Percentiles rank a stretch among this genome's conserved stretches.
Evolutionary conservation across 164 flowering plant genomes (phyloP).

Genomic region (Chimonanthus salicifolius): DNA sequence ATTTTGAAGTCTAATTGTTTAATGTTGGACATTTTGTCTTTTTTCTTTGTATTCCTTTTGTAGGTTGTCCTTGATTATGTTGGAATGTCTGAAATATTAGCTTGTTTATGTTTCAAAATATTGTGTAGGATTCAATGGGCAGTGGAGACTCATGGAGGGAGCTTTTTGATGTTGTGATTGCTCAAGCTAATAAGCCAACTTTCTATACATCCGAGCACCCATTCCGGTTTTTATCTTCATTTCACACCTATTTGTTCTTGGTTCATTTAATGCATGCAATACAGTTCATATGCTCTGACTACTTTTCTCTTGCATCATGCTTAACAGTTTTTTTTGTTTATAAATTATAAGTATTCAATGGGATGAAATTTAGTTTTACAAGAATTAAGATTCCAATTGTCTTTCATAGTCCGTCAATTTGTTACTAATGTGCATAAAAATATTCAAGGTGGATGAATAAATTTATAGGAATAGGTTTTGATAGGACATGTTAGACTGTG

Average conservation of each 20-base stretch:
- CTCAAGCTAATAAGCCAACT: constrained; percentile 90
- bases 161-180: constrained; percentile 96
- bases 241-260: not conserved
- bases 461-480: too few relatives aligned
- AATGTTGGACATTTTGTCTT: too few relatives aligned
- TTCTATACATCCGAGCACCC: constrained; percentile 97
- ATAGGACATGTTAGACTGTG: too few relatives aligned
- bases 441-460: too few relatives aligned
- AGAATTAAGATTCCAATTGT: too few relatives aligned
- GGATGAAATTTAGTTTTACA: not conserved
- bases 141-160: constrained; percentile 80
- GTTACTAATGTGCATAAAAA: too few relatives aligned
- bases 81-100: not conserved
- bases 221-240: constrained; percentile 62
- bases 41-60: not conserved
- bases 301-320: not conserved
- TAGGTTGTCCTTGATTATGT: not conserved
- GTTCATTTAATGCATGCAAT: not conserved
- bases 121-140: constrained; percentile 56
- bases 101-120: constrained; percentile 9
- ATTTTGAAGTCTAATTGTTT: not conserved
- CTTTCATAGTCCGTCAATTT: too few relatives aligned
- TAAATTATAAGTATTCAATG: not conserved
- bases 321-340: not conserved
- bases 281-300: not conserved